Base-by-base conservation (phyloP, 805 yeast species). In the Ascoidea asiatica region DNA sequence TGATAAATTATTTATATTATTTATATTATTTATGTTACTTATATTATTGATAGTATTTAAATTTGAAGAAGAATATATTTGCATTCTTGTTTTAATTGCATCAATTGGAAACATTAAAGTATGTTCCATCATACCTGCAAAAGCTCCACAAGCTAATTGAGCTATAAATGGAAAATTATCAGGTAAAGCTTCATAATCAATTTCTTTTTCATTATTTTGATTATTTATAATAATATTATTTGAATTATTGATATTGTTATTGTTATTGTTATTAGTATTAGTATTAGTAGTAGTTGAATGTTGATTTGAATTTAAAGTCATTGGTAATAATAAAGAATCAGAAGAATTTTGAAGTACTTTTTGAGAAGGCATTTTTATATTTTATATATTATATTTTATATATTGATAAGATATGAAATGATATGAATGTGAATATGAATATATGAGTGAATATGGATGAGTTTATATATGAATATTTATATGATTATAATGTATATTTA, bases 81-180 rank as follows among this genome's bases (percentile, higher is more conserved):
- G 98, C 90, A 90, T 86, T 57, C 98, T 70, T 5, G 97, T 92
- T 67, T 90, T 90, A 53, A 90, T 74, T n/a, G 95, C 90, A 60
- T 90, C 98, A 38, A 90, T 78, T 1, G 98, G 98, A 59, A 79
- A 90, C 96, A 90, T 87, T 40, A 90, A 87, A 1, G 95, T 79
- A 63, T 90, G 98, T 60, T 90, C 98, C 97, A 90, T 86, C 46
- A 92, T 86, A 21, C 98, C 98, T n/a, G 98, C 97, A 64, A 88
- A 85, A 0, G 97, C 97, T 8, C 98, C 98, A 1, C 97, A 97
- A 11, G 77, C 58, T 48, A 90, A 70, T 58, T 89, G 95, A 4
- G 95, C 85, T 4, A 77, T 58, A 44, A 92, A 65, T 1, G 96
- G 79, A 8, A 96, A 88, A 55, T 79, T 78, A 35, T 79, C 84